Base-by-base conservation (phyloP, 2,329 filamentous ascomycete species). In the Apiospora saccharicola region DNA sequence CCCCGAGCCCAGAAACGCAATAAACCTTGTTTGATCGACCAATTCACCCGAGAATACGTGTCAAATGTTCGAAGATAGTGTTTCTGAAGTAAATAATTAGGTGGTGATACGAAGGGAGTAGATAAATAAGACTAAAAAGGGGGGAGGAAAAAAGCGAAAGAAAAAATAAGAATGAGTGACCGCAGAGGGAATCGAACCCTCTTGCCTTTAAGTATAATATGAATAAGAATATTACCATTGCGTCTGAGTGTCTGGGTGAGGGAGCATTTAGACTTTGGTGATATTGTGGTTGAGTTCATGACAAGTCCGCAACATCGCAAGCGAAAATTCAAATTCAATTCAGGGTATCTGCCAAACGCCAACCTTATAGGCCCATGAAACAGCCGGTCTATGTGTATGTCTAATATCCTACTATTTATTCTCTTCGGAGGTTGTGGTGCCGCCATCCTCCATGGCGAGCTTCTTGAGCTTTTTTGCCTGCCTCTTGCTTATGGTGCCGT, bases 401-500 rank as follows among this genome's bases (percentile, higher is more conserved):
- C 57, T 64, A 64, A n/a, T 19, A 41, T 64, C 10, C 37, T 41
- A 41, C 37, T 24, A 57, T 57, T 41, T 64, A 41, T 22, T 49
- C 67, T 69, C 44, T 69, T 69, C 44, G 13, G 26, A 16, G 4
- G 44, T 69, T 7, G 34, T 34, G 5, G 34, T 37, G 67, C 79
- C 80, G 67, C 80, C 80, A 77, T 80, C 76, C 77, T 82, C 79
- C 80, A 6, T 34, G 37, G 69, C 69, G 7, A 64, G 51, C 69
- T 44, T 67, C 44, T 51, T 61, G 51, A 64, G 53, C 30, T 71
- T 71, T 26, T 71, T 71, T 26, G 53, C 67, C 43, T 70, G 69
- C 46, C 69, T 46, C 53, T 73, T 71, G 41, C 53, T 67, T 14
- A 71, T 19, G 43, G 69, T 37, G 26, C 51, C 69, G 22, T 71